A percentile compares a stretch with the other conserved stretches of the same genome.
Conservation (phyloP, 768 basidiomycete species). For the Kwoniella bestiolae region DNA sequence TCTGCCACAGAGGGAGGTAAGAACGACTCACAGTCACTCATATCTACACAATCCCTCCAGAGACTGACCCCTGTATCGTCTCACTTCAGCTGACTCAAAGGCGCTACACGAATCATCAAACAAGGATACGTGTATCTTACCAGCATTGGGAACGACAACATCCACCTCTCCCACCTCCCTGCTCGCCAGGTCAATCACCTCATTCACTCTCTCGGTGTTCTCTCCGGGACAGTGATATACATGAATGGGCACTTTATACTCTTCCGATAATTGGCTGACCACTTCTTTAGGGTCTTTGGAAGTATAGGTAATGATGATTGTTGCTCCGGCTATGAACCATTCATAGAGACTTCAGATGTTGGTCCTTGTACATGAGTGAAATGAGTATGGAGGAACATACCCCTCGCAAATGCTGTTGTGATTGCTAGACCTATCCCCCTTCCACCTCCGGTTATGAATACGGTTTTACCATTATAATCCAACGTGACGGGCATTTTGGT, state of each 20-base stretch:
- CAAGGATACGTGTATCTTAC: constrained; percentile 15
- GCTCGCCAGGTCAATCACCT: constrained; percentile 43
- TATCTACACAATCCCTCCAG: constrained; percentile 44
- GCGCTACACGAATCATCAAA: not conserved
- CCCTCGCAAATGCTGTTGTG: constrained; percentile 63
- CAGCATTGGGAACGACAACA: constrained; percentile 54
- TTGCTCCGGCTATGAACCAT: constrained; percentile 61
- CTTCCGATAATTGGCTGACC: constrained; percentile 40
- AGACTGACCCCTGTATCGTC: constrained; percentile 35
- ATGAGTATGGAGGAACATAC: constrained; percentile 20
- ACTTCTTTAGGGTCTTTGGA: constrained; percentile 39
- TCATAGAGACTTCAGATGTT: not conserved
- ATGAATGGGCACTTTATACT: constrained; percentile 43
- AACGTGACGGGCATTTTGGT: constrained; percentile 39
- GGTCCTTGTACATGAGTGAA: not conserved
- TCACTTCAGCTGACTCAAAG: not conserved
- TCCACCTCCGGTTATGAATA: constrained; percentile 61
- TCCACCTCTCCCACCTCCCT: constrained; percentile 54
- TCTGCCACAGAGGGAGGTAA: too few relatives aligned
- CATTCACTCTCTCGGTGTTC: constrained; percentile 38
- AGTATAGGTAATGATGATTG: constrained; percentile 68
- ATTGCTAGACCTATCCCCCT: constrained; percentile 64
- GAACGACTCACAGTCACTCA: constrained; percentile 38
- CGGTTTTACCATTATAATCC: constrained; percentile 51
- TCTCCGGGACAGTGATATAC: constrained; percentile 53